Conservation (phyloP, 1,284 basidiomycete genomes). For the Anthracocystis walkeri region DNA sequence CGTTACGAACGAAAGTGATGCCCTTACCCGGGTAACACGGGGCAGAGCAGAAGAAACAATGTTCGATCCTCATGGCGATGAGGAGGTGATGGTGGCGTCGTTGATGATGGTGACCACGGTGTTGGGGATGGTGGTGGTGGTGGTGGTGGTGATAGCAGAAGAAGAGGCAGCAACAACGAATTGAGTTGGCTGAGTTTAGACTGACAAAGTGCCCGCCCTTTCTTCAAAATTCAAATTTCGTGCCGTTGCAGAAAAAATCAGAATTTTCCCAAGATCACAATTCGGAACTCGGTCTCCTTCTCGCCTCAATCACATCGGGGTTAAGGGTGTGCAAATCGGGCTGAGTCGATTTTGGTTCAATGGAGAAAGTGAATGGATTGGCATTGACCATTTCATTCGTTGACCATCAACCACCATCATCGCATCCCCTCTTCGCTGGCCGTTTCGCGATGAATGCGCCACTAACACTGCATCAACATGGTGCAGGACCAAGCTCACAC, state of each 20-base stretch:
- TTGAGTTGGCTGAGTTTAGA: neutral
- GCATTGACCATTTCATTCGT: neutral
- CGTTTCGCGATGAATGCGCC: conserved; percentile 30
- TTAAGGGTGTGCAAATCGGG: conserved; percentile 4
- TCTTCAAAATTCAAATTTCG: conserved; percentile 7
- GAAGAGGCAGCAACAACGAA: neutral
- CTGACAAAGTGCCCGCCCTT: conserved; percentile 9
- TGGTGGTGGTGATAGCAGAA: conserved; percentile 1
- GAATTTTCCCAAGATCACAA: conserved; percentile 2
- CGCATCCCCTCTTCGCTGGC: neutral
- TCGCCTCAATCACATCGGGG: neutral
- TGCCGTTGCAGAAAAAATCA: neutral
- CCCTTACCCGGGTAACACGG: conserved; percentile 92
- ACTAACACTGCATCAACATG: conserved; percentile 23
- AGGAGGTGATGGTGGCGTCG: neutral
- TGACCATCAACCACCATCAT: neutral
- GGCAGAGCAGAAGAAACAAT: conserved; percentile 79
- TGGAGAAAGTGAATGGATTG: neutral
- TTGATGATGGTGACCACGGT: neutral
- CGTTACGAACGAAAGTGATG: conserved; percentile 69
- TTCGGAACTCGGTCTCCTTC: conserved; percentile 21
- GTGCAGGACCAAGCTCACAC: conserved; percentile 12
- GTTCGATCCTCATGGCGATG: conserved; percentile 69
- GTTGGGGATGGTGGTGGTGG: conserved; percentile 1
- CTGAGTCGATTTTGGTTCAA: conserved; percentile 3